Conservation (phyloP, 202 grass and related monocot genomes). For the Dendrocalamus latiflorus region DNA sequence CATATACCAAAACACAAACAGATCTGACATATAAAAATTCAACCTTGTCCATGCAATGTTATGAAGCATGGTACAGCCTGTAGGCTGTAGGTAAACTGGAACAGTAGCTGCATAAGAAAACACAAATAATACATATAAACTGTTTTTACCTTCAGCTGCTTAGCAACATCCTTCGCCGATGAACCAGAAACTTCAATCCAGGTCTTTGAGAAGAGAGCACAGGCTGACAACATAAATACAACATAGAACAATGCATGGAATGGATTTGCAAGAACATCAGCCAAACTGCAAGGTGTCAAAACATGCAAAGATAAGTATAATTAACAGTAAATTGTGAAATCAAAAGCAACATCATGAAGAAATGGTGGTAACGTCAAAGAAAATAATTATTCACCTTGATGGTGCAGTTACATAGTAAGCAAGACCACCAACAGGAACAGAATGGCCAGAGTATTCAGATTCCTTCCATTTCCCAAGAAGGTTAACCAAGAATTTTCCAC, state of each 20-base stretch:
- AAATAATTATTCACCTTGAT: no score
- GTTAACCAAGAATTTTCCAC: no score
- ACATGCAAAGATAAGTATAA: no score
- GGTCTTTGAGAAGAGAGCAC: conserved; percentile 91
- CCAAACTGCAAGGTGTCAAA: conserved; percentile 56
- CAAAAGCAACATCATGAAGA: no score
- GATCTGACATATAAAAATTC: neutral
- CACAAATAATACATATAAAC: neutral
- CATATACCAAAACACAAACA: neutral
- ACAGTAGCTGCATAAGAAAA: neutral
- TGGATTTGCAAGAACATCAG: conserved; percentile 79
- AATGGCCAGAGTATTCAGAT: no score
- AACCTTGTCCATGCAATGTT: neutral
- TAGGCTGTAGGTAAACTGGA: neutral
- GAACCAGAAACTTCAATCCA: conserved; percentile 97
- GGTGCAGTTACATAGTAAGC: no score
- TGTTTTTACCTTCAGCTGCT: conserved; percentile 69
- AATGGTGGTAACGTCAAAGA: no score
- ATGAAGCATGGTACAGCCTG: neutral
- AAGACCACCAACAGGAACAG: no score
- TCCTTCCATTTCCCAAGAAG: no score
- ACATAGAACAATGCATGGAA: conserved; percentile 91
- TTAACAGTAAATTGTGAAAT: no score
- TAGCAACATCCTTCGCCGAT: conserved; percentile 83
- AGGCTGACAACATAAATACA: conserved; percentile 82